phyloP scores from a whole-genome alignment of 139 green algal genomes.

The Parachlorella kessleri region DNA sequence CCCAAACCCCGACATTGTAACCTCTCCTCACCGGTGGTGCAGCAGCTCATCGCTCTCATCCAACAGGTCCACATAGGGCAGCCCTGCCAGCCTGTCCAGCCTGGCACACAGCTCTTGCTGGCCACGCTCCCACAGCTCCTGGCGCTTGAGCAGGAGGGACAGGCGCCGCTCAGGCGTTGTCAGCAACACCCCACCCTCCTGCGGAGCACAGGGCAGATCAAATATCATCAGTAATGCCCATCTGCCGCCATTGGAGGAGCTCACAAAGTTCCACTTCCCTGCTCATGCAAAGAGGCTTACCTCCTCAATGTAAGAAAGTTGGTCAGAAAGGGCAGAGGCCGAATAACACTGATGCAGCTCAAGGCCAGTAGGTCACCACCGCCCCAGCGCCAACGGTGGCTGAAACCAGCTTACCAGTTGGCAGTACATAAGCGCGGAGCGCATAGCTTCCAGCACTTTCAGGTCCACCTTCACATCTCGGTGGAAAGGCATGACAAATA shows the following conservation, averaged over 20 bases:
- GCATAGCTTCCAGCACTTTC: conserved; percentile 23
- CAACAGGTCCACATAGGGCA: conserved; percentile 60
- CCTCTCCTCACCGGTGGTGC: conserved; percentile 46
- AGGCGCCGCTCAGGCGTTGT: conserved; percentile 53
- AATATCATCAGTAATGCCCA: no score
- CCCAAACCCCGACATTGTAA: not conserved
- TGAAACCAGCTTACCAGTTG: conserved; percentile 10
- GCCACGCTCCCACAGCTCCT: conserved; percentile 42
- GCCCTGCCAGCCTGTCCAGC: conserved; percentile 16
- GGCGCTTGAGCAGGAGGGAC: conserved; percentile 57
- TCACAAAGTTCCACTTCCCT: no score
- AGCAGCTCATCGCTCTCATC: conserved; percentile 73
- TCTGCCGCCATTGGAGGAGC: no score
- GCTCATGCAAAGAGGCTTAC: no score
- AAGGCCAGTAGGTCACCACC: no score
- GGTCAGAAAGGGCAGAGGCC: no score
- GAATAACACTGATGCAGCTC: no score
- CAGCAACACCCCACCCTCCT: conserved; percentile 54
- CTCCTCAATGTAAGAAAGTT: no score
- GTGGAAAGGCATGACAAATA: conserved; percentile 56
- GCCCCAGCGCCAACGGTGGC: no score
- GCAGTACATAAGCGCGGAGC: conserved; percentile 31
- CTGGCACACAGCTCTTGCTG: not conserved
- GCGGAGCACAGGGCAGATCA: not conserved
- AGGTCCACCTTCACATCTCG: conserved; percentile 42